phyloP scores from a whole-genome alignment of 2,329 filamentous ascomycete species.

The Fusarium longipes region DNA sequence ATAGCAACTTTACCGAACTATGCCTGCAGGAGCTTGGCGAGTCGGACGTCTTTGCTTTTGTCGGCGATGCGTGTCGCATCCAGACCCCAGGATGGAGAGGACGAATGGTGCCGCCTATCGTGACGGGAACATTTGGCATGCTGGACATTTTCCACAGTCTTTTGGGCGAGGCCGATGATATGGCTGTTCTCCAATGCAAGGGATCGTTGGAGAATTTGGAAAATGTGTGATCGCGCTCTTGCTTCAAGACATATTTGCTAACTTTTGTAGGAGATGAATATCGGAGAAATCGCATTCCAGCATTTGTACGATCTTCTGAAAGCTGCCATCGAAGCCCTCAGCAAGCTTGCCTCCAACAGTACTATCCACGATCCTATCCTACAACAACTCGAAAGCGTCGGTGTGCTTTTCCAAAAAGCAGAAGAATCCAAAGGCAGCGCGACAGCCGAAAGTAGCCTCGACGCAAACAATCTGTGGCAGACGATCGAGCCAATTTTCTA shows the following conservation, averaged over 20 bases:
- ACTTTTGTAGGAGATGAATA: conserved; percentile 69
- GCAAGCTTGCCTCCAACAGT: conserved; percentile 39
- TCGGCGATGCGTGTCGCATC: conserved; percentile 43
- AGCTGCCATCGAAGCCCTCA: conserved; percentile 42
- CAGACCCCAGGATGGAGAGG: conserved; percentile 63
- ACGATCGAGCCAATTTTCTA: conserved; percentile 85
- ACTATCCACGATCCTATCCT: conserved; percentile 39
- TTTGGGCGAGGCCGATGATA: conserved; percentile 61
- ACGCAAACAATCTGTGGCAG: conserved; percentile 72
- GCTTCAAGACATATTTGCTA: background rate
- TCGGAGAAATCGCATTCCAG: conserved; percentile 55
- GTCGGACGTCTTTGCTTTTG: conserved; percentile 69
- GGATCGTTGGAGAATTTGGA: conserved; percentile 77
- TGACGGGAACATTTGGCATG: conserved; percentile 67
- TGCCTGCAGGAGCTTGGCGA: conserved; percentile 76
- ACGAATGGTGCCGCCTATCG: conserved; percentile 73
- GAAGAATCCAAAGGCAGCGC: conserved; percentile 32
- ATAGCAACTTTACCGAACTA: conserved; percentile 82
- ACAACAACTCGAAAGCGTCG: conserved; percentile 44
- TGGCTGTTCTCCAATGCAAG: conserved; percentile 61
- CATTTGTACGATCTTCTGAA: conserved; percentile 46
- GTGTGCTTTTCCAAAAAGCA: conserved; percentile 45
- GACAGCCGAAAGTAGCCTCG: conserved; percentile 25
- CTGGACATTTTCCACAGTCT: conserved; percentile 79
- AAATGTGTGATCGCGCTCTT: conserved; percentile 38